Conservation (phyloP, 495 filamentous ascomycete species). For the Neurospora terricola region DNA sequence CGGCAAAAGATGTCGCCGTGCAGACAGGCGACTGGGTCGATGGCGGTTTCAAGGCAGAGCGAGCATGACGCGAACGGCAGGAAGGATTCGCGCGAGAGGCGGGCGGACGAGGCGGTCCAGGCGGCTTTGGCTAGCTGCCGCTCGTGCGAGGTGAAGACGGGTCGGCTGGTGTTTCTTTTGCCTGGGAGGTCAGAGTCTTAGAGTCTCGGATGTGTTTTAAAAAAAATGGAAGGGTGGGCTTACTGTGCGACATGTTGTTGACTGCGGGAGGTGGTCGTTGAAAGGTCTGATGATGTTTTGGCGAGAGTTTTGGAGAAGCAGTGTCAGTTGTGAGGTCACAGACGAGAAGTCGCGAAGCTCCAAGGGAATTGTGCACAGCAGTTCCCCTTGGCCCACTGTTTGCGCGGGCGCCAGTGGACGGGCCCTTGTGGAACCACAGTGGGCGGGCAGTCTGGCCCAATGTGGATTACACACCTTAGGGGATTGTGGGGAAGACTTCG, state of each 20-base stretch:
- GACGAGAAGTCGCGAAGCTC: background rate
- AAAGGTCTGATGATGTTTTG: background rate
- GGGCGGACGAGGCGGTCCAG: conserved; percentile 77
- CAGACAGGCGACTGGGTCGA: conserved; percentile 61
- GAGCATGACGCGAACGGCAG: conserved; percentile 85
- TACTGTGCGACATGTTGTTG: conserved; percentile 46
- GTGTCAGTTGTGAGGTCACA: background rate
- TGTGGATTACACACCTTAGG: background rate
- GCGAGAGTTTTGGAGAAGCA: background rate
- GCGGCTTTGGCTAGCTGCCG: conserved; percentile 64
- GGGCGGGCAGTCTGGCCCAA: background rate
- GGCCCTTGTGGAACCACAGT: background rate
- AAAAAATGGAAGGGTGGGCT: conserved; percentile 5
- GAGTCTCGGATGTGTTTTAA: background rate
- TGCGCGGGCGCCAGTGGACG: background rate
- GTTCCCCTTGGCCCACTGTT: background rate
- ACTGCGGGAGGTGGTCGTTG: background rate
- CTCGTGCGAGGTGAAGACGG: conserved; percentile 93
- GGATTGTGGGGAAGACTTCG: background rate
- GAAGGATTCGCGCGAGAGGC: conserved; percentile 85
- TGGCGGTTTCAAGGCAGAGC: conserved; percentile 77
- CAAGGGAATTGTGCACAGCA: background rate
- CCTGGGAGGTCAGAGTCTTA: conserved; percentile 33
- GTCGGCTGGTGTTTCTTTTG: conserved; percentile 93
- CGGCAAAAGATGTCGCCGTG: conserved; percentile 94